Evolutionary conservation across 805 yeast genomes (phyloP).

Genomic region (Starmerella bombicola): DNA sequence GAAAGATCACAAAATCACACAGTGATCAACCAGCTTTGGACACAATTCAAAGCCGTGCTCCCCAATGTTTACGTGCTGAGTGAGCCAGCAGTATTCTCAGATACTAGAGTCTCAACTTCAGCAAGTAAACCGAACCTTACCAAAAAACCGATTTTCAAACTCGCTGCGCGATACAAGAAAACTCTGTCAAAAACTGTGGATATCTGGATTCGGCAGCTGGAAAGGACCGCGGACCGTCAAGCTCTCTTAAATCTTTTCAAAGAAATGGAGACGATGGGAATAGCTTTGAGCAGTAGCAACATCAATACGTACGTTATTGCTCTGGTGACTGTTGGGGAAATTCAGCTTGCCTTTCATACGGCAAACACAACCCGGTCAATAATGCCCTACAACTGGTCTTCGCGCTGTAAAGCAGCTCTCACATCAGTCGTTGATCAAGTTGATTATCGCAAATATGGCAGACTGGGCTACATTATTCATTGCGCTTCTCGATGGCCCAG

Average conservation of each 20-base stretch:
- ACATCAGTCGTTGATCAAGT: background rate
- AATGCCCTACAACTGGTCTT: background rate
- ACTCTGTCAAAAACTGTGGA: constrained; percentile 7
- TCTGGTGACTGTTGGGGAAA: background rate
- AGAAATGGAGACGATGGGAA: constrained; percentile 6
- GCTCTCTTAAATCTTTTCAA: constrained; percentile 11
- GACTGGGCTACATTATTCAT: background rate
- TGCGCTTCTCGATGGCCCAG: too few species aligned
- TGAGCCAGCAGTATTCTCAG: background rate
- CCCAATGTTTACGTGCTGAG: constrained; percentile 6
- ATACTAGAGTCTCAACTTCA: background rate
- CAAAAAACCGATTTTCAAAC: constrained; percentile 6
- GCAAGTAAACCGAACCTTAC: background rate
- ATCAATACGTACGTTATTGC: constrained; percentile 6
- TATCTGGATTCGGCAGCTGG: constrained; percentile 11
- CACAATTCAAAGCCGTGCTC: constrained; percentile 8
- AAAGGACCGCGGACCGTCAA: background rate
- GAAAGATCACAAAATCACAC: constrained; percentile 1
- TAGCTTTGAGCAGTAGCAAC: constrained; percentile 5
- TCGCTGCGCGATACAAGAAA: constrained; percentile 16
- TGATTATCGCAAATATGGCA: background rate
- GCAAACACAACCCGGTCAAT: background rate
- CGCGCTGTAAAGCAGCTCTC: background rate
- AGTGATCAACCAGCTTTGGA: constrained; percentile 14
- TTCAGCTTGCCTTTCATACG: constrained; percentile 2